Conservation (phyloP, 1,139 yeast genomes). For the Hyphopichia fennica region DNA sequence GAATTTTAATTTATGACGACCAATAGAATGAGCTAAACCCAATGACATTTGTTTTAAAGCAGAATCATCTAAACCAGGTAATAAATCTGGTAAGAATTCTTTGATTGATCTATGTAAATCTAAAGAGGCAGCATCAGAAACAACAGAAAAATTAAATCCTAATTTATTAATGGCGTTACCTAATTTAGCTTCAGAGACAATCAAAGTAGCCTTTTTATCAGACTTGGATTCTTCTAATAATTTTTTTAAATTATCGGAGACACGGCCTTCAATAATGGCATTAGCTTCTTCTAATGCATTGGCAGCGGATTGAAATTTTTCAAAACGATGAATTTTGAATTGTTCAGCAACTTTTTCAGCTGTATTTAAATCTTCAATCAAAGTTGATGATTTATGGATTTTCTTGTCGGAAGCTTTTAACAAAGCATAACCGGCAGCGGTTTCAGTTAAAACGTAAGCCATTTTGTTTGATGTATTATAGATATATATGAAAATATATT, state of each 20-base stretch:
- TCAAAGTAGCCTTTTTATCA: constrained; percentile 85
- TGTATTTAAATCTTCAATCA: constrained; percentile 75
- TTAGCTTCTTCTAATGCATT: constrained; percentile 95
- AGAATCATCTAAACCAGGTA: constrained; percentile 88
- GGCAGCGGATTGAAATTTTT: constrained; percentile 92
- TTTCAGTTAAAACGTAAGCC: constrained; percentile 96
- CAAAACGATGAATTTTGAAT: constrained; percentile 92
- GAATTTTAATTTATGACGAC: constrained; percentile 96
- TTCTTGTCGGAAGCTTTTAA: constrained; percentile 97
- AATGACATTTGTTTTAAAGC: constrained; percentile 92
- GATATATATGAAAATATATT: background rate
- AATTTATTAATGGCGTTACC: constrained; percentile 96
- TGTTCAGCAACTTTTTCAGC: constrained; percentile 78
- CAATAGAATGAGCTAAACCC: constrained; percentile 96
- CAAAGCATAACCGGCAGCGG: constrained; percentile 98
- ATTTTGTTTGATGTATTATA: constrained; percentile 30
- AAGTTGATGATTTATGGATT: constrained; percentile 78
- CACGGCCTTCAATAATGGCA: constrained; percentile 90
- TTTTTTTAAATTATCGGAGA: constrained; percentile 76
- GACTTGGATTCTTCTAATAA: constrained; percentile 78
- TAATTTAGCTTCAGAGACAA: constrained; percentile 92
- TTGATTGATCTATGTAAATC: constrained; percentile 95
- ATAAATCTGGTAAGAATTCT: constrained; percentile 87
- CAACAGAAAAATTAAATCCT: constrained; percentile 83
- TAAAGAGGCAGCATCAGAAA: constrained; percentile 91